Percentiles rank a stretch among this genome's conserved stretches.
Conservation (phyloP, 2,329 filamentous ascomycete species). For the Phyllosticta citribraziliensis region DNA sequence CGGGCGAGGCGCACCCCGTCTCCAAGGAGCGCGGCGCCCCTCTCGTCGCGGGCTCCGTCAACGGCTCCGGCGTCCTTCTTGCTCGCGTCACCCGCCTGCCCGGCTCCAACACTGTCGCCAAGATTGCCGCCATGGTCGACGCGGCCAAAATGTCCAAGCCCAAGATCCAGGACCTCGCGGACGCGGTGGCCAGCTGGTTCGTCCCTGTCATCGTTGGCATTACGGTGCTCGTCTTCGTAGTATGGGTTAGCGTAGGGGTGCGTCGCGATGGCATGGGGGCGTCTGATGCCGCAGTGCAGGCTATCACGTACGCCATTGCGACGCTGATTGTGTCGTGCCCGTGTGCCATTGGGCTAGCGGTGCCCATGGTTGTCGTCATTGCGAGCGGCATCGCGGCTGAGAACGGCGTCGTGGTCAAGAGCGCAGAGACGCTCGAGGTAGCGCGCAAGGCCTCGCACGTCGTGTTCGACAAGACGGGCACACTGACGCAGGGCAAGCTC, state of each 20-base stretch:
- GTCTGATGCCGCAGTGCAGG: conserved; percentile 41
- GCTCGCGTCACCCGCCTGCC: conserved; percentile 51
- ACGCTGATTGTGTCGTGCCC: conserved; percentile 71
- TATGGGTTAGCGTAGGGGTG: conserved; percentile 55
- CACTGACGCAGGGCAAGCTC: conserved; percentile 52
- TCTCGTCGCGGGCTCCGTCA: conserved; percentile 56
- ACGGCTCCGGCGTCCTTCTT: conserved; percentile 41
- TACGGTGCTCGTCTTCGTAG: conserved; percentile 48
- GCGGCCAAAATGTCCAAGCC: conserved; percentile 60
- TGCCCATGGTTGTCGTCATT: conserved; percentile 70
- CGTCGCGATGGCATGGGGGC: conserved; percentile 20
- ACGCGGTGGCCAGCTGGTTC: conserved; percentile 58
- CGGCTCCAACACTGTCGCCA: conserved; percentile 60
- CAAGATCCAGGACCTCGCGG: conserved; percentile 57
- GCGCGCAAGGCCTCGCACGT: conserved; percentile 54
- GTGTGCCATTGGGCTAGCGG: conserved; percentile 64
- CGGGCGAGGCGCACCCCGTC: conserved; percentile 57
- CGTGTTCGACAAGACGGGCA: conserved; percentile 75
- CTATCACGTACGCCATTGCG: conserved; percentile 63
- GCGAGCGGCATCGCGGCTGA: conserved; percentile 58
- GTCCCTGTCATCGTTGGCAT: conserved; percentile 55
- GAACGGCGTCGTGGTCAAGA: conserved; percentile 59
- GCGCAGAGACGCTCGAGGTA: conserved; percentile 53
- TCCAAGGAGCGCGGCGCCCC: conserved; percentile 44
- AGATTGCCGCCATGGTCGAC: conserved; percentile 62